Conservation (phyloP, 75 land plant genomes). For the Cryptomeria japonica region DNA sequence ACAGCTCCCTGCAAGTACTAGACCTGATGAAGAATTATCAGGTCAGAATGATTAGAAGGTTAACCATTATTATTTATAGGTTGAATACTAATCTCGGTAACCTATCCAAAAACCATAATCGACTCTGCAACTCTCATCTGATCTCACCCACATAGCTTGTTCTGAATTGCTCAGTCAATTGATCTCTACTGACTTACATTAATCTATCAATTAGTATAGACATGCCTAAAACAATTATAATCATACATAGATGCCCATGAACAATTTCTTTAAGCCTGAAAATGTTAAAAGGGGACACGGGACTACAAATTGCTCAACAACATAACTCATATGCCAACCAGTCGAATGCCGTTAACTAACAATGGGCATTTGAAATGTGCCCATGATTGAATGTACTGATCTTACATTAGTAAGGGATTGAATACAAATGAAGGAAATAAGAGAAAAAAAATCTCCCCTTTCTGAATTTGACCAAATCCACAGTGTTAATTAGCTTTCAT, state of each 20-base stretch:
- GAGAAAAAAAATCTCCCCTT: not conserved
- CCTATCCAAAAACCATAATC: too few relatives aligned
- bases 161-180: too few relatives aligned
- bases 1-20: too few relatives aligned
- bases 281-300: not conserved
- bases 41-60: too few relatives aligned
- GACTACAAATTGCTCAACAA: not conserved
- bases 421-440: not conserved
- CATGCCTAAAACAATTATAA: too few relatives aligned
- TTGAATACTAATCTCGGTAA: too few relatives aligned
- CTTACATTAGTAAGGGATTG: not conserved
- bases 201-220: too few relatives aligned
- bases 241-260: not conserved
- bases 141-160: not conserved
- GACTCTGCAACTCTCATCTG: not conserved
- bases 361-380: conserved; percentile 5
- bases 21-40: too few relatives aligned
- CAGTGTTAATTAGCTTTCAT: not conserved
- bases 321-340: too few relatives aligned
- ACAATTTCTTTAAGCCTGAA: too few relatives aligned
- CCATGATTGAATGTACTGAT: not conserved
- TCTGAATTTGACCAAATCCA: not conserved
- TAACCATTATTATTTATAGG: too few relatives aligned
- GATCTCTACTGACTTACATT: too few relatives aligned
- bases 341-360: not conserved